Evolutionary conservation across 208 protist species (phyloP).

Genomic region (Strigomonas oncopelti): DNA sequence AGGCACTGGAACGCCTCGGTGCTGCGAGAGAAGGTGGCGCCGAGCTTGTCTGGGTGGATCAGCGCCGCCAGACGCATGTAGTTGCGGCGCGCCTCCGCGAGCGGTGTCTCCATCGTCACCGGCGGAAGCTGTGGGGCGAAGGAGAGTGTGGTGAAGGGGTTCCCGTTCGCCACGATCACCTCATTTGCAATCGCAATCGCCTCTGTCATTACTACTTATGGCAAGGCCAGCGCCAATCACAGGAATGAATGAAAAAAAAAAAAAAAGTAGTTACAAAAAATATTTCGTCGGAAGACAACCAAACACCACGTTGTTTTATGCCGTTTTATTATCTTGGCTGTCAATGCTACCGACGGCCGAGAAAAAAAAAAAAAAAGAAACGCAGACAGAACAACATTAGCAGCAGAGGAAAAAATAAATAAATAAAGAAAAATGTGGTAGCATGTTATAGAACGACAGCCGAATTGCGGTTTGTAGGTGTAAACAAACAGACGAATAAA

Average conservation of each 20-base stretch:
- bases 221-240: neutral
- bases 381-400: neutral
- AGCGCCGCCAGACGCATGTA: slow-evolving; percentile 77
- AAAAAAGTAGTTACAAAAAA: neutral
- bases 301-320: too few relatives aligned
- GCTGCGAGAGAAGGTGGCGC: slow-evolving; percentile 46
- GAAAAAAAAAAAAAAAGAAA: neutral
- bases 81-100: slow-evolving; percentile 64
- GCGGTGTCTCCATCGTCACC: slow-evolving; percentile 49
- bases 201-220: slow-evolving; percentile 23
- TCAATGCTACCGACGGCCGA: neutral
- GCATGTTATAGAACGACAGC: too few relatives aligned
- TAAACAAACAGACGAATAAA: slow-evolving; percentile 12
- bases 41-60: slow-evolving; percentile 83
- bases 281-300: neutral
- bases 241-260: neutral
- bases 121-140: slow-evolving; percentile 57
- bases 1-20: slow-evolving; percentile 84
- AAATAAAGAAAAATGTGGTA: neutral
- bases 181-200: slow-evolving; percentile 39
- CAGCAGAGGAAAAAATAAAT: neutral
- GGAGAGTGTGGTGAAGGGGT: slow-evolving; percentile 56
- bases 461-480: too few relatives aligned
- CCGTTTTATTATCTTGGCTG: too few relatives aligned
- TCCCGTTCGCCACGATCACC: slow-evolving; percentile 43